Evolutionary conservation across 495 filamentous ascomycete genomes (phyloP), one percentile per base, ranked within the genome.

Genomic region (Collariella sp.): DNA sequence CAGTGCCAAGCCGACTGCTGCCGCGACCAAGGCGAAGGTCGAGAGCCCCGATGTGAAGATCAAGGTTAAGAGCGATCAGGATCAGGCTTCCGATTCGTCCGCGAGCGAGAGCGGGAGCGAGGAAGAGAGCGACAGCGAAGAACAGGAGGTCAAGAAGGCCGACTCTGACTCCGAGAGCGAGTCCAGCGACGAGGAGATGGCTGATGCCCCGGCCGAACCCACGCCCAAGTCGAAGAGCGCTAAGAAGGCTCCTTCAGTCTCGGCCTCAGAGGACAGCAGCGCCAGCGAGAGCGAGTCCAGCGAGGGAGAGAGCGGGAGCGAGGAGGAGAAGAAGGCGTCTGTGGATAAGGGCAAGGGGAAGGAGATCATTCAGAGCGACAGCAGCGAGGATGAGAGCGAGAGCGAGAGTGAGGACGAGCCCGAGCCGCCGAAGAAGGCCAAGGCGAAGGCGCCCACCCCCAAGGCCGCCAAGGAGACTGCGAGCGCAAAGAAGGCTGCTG

Each of bases 401-500:
- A 62, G 56, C 36, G 67, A 65, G 23, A 66, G 62, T 29, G 60
- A 63, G 7, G 65, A 63, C 2, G 62, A 66, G 45, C 38, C 35
- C 44, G 56, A 12, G 46, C 39, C 45, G 11, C n/a, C 24, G 26
- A 24, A 31, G 54, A 63, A 60, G 16, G 22, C 44, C 44, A 62
- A 61, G 13, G 43, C 48, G n/a, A 52, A 46, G 20, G 51, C 42
- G 9, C 35, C 56, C 12, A 42, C 34, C 12, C 19, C 54, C 31
- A 57, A 52, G 33, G 34, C 19, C 33, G 35, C 47, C 9, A 57
- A 46, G 39, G 53, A 53, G 38, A 34, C 24, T 5, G 13, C 44
- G 2, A 54, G 34, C 11, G 23, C 48, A 12, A 54, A 55, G 36
- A 29, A 47, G 29, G n/a, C 45, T 9, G 5, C 41, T 18, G 46